Evolutionary conservation across 148 eudicot species (phyloP), one percentile per base, ranked within the genome.

Genomic region (Diospyros kaki): DNA sequence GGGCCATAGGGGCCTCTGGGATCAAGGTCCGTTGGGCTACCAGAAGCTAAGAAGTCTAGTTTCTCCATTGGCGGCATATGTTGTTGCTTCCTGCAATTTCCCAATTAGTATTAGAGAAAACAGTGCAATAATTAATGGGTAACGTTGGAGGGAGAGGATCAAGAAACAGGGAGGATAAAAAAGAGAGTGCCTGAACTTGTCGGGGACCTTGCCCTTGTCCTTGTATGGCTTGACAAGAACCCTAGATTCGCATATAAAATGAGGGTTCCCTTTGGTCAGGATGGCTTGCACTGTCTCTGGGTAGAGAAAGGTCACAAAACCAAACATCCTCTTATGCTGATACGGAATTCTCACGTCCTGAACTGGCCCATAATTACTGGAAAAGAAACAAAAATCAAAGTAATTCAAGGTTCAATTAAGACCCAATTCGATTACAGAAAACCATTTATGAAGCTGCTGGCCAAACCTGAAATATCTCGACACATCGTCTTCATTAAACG

Each of bases 401-500:
- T 66, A 59, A 76, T 28, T 28, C 28, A 28, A 28, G 28, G 0
- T 28, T 28, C 28, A 28, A 28, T 28, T 28, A 28, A 28, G 28
- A 28, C 28, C 28, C 28, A 28, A 28, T 28, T 28, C 28, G 28
- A 28, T 28, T 28, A 0, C 0, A 28, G 28, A 28, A 28, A 28
- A 28, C 28, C 28, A 28, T 28, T 0, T 28, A 28, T 28, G 28
- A 28, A 28, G 28, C 28, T 28, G 28, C 28, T 28, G 28, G 28
- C 0, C 28, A 28, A 28, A 93, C 98, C 97, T 87, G 83, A 94
- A 94, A 75, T 94, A 94, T 73, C 83, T 91, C 74, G 97, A 94
- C 15, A 91, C 97, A 81, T 91, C 98, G 58, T 94, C 97, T 81
- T 94, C 97, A 71, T 92, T 86, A 60, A 94, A 94, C 12, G 97